Base-by-base conservation (phyloP, 2,329 filamentous ascomycete species). In the Epicoccum sorghinum region DNA sequence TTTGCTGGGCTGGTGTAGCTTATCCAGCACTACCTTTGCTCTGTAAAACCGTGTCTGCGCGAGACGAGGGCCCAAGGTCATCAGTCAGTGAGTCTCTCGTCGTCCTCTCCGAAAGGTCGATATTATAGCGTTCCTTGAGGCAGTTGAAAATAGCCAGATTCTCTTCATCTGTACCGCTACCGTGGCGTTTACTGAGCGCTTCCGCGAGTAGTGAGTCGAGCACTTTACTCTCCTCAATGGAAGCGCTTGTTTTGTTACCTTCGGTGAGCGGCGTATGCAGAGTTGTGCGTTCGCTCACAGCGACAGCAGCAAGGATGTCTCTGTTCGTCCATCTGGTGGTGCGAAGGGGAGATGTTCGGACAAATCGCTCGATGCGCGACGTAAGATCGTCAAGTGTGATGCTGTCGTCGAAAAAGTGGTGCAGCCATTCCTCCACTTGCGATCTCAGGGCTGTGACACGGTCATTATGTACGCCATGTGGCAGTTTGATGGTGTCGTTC, bases 261-360 rank as follows among this genome's bases (percentile, higher is more conserved):
- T 50, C 35, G 7, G 46, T 48, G 30, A 30, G 41, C 18, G 29
- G 41, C 24, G 47, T 50, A 10, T 23, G 12, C 25, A 66, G 52
- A 2, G 27, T 52, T 6, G 60, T 57, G 7, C 47, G 39, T 42
- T 55, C 56, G 39, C 52, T 38, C 22, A 71, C 25, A 2, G 62
- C 66, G 59, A 69, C 61, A 9, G 67, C 68, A 7, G 68, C 67
- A 13, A 69, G 52, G 9, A 54, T 48, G 13, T 68, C 66, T 36
- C 43, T 40, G 7, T 22, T 37, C 2, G 57, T 52, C 68, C 67
- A 70, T 8, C 44, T 41, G 14, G 60, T 60, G 39, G 62, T 66
- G n/a, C 59, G 64, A 10, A 61, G 22, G 2, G 67, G 61, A 7
- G 35, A 43, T 13, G 48, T 61, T 30, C 60, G 47, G 8, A 65